These are phyloP conservation scores for Solanum chiquidenum DNA, from an alignment of 257 asterid genomes.

Conservation along the genomic window DNA sequence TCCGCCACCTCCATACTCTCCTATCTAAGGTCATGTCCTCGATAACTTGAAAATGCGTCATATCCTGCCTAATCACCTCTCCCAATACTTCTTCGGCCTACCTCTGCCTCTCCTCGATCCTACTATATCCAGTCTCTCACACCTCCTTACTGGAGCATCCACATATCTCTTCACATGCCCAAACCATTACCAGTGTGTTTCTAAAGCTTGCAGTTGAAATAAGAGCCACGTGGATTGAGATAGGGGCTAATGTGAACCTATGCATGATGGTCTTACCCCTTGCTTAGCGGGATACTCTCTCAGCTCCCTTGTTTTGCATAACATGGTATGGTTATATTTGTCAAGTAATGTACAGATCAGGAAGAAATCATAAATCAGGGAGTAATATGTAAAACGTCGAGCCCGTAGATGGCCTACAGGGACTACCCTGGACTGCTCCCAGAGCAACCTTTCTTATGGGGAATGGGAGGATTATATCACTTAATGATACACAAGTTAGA, in stretches of 20 bases:
- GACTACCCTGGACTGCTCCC: background rate
- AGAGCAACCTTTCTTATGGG: background rate
- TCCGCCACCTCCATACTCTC: background rate
- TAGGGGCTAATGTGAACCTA: background rate
- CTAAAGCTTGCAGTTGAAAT: background rate
- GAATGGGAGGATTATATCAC: background rate
- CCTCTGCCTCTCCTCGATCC: background rate
- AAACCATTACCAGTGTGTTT: background rate
- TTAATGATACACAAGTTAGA: background rate
- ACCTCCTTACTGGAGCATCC: background rate
- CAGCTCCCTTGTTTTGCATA: background rate
- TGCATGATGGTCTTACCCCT: background rate
- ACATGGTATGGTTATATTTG: background rate
- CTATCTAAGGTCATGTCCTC: background rate
- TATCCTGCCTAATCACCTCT: background rate
- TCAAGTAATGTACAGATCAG: background rate
- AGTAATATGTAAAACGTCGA: background rate
- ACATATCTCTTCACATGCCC: background rate
- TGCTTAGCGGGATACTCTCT: background rate
- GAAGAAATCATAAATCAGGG: background rate
- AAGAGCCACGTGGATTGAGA: too few relatives aligned
- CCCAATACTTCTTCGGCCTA: background rate
- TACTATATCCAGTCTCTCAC: background rate
- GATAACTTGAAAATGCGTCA: background rate
- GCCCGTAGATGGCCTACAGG: background rate